phyloP scores from a whole-genome alignment of 176 grass and related monocot species.

The Melocanna baccifera region DNA sequence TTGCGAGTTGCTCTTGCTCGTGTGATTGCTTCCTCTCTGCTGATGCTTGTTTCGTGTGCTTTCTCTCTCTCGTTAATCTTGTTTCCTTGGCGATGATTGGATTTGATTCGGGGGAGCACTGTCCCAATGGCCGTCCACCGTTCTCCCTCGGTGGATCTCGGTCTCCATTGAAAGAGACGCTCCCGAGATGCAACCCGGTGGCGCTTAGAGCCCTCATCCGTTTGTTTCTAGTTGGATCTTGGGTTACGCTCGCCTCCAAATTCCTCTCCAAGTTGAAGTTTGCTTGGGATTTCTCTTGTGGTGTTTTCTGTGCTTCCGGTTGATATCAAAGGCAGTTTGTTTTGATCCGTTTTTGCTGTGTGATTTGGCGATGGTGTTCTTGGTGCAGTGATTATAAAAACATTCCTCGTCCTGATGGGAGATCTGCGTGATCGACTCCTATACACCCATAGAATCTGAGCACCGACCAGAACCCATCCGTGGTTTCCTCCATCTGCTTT shows the following conservation, averaged over 20 bases:
- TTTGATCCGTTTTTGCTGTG: neutral
- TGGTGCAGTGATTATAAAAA: constrained; percentile 34
- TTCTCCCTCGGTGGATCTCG: neutral
- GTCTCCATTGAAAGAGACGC: neutral
- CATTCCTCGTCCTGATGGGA: constrained; percentile 67
- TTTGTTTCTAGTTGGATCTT: constrained; percentile 17
- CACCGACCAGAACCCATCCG: neutral
- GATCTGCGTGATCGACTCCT: constrained; percentile 44
- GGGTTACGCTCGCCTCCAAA: constrained; percentile 70
- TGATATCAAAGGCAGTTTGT: neutral
- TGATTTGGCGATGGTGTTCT: neutral
- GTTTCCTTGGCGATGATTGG: neutral
- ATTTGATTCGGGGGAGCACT: neutral
- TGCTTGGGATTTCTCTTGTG: neutral
- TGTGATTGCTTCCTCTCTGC: neutral
- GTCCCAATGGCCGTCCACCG: constrained; percentile 17
- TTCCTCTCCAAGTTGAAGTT: neutral
- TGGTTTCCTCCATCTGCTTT: neutral
- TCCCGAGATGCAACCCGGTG: constrained; percentile 40
- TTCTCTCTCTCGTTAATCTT: neutral
- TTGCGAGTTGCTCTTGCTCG: too few species aligned
- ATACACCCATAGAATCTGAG: constrained; percentile 90
- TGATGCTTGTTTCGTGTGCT: neutral
- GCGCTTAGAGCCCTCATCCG: constrained; percentile 60
- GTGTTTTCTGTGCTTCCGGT: neutral